Base-by-base conservation (phyloP, 441 rosid species). In the Gossypium davidsonii region DNA sequence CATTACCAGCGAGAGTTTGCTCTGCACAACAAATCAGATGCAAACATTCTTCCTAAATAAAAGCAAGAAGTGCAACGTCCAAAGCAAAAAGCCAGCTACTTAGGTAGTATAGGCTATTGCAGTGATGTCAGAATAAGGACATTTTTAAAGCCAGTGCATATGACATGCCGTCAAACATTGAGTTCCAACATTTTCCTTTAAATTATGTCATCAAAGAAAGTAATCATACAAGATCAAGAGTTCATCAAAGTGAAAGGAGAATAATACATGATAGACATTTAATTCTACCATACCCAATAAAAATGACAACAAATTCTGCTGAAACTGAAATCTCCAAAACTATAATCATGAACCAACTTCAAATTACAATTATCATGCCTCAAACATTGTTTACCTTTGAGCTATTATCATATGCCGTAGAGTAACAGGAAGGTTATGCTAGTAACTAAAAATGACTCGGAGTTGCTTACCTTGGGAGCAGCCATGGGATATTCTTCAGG, bases 401-500 rank as follows among this genome's bases (percentile, higher is more conserved):
- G 60, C 11, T 55, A n/a, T 12, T 55, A 20, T 8, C 60, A 20
- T 55, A 20, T 55, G 21, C 28, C 28, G 21, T 63, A 31, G 6
- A n/a, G 70, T 0, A 2, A 48, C 28, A 70, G 34, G 23, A 25
- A 18, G 6, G 48, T 44, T 56, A 48, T 12, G 61, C 34, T 18
- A 67, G 59, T 7, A 6, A 65, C 7, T 51, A 18, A 42, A 46
- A 39, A 76, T 0, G 69, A 31, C 18, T 31, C 69, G 14, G 1
- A 3, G 17, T 21, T 23, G 2, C 60, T 15, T 85, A 95, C 99
- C 93, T 95, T 93, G 12, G 99, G 98, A 59, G 98, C 98, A n/a
- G 99, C 97, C 99, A 95, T 95, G 10, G 99, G 99, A 82, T 95
- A 95, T 82, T 95, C 99, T 86, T 95, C 99, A 18, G 99, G 99